Evolutionary conservation across 73 alveolate species (phyloP).

Genomic region (Paramecium sonneborni): DNA sequence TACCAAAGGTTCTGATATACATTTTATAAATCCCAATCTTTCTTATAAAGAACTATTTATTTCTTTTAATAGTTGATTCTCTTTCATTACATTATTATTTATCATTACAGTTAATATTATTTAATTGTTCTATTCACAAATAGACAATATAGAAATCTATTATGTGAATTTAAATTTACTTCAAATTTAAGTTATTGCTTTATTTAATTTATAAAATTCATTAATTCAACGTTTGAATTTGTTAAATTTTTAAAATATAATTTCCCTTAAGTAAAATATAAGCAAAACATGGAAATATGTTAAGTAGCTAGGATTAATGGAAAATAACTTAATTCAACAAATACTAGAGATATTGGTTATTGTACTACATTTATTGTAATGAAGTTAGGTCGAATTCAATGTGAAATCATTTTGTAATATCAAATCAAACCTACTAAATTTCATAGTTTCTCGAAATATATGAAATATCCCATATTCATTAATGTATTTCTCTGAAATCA

Average conservation of each 20-base stretch:
- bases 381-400: neutral
- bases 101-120: neutral
- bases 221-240: neutral
- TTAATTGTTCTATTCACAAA: neutral
- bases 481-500: neutral
- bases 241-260: neutral
- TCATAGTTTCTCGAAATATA: neutral
- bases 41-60: neutral
- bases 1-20: neutral
- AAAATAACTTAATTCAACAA: neutral
- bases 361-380: neutral
- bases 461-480: slow-evolving; percentile 19
- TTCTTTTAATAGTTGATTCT: neutral
- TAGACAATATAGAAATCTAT: neutral
- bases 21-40: neutral
- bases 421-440: neutral
- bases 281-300: neutral
- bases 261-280: neutral
- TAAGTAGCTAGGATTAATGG: neutral
- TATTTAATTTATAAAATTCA: neutral
- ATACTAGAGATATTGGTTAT: neutral
- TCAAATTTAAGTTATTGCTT: neutral
- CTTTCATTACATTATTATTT: neutral
- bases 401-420: neutral
- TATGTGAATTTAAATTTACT: neutral